Evolutionary conservation across 495 filamentous ascomycete genomes (phyloP).

Genomic region (Hypoxylon fuscum): DNA sequence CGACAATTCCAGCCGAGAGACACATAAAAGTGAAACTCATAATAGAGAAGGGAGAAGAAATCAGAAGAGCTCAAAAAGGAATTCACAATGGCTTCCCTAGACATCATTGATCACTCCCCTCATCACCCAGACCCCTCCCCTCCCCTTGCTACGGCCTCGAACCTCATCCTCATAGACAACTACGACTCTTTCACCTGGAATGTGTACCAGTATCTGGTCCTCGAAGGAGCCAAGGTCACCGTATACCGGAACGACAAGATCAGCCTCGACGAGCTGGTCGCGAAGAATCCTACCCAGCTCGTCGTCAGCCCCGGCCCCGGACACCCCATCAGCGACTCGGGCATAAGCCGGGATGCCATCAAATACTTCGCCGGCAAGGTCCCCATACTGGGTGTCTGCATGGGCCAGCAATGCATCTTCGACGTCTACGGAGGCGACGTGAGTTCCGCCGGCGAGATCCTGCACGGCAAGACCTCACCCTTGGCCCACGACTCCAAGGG

Average conservation of each 20-base stretch:
- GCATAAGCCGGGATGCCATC: constrained; percentile 91
- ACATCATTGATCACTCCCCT: constrained; percentile 85
- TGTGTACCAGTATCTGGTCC: constrained; percentile 95
- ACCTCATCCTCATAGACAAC: constrained; percentile 97
- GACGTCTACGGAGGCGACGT: constrained; percentile 91
- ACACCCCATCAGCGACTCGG: constrained; percentile 88
- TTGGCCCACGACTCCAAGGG: constrained; percentile 89
- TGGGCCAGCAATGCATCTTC: constrained; percentile 98
- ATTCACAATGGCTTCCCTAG: constrained; percentile 52
- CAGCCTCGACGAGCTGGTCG: constrained; percentile 81
- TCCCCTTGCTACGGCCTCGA: constrained; percentile 77
- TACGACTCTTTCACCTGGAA: constrained; percentile 99
- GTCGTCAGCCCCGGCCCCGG: constrained; percentile 96
- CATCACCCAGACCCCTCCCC: constrained; percentile 76
- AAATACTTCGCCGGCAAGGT: constrained; percentile 94
- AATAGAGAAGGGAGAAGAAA: not conserved
- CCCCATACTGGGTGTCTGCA: constrained; percentile 96
- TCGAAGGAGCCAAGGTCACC: constrained; percentile 89
- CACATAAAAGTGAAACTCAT: no score
- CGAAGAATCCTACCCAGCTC: constrained; percentile 86
- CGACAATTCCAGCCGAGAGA: not conserved
- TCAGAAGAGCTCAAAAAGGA: not conserved
- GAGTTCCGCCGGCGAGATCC: constrained; percentile 91
- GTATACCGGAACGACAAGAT: constrained; percentile 94
- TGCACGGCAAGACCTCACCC: constrained; percentile 95